phyloP scores from a whole-genome alignment of 2,329 filamentous ascomycete species.

The Blastomyces gilchristii region DNA sequence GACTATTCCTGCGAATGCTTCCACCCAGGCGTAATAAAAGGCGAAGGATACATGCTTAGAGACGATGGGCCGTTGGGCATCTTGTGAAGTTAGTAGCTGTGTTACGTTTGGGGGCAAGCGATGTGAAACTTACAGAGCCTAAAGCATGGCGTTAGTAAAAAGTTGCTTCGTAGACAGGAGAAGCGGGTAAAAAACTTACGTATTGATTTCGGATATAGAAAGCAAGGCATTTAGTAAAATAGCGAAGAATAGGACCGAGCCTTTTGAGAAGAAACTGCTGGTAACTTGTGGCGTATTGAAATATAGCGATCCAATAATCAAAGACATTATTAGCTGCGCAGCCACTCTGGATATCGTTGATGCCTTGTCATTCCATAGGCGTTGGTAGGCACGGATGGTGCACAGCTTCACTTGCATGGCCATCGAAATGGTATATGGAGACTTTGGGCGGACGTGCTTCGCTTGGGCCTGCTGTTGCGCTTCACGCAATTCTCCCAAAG shows the following conservation, averaged over 20 bases:
- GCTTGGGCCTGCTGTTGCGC: conserved; percentile 27
- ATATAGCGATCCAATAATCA: conserved; percentile 58
- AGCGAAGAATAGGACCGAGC: conserved; percentile 74
- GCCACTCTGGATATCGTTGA: conserved; percentile 56
- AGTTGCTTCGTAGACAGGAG: not conserved
- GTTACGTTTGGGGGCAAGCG: not conserved
- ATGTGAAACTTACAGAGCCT: conserved; percentile 18
- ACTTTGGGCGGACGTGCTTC: conserved; percentile 29
- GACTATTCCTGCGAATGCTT: conserved; percentile 76
- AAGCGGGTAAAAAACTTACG: conserved; percentile 10
- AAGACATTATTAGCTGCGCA: conserved; percentile 62
- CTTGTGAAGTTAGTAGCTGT: conserved; percentile 42
- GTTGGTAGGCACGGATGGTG: conserved; percentile 66
- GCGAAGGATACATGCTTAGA: conserved; percentile 85
- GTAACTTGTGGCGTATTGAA: conserved; percentile 52
- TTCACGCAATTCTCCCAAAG: conserved; percentile 24
- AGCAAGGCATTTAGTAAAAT: conserved; percentile 56
- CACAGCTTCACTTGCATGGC: conserved; percentile 70
- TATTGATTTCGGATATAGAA: conserved; percentile 61
- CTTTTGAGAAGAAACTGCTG: conserved; percentile 64
- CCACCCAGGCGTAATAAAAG: conserved; percentile 79
- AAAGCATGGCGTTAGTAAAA: not conserved
- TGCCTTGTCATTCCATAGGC: conserved; percentile 64
- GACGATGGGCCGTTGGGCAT: conserved; percentile 81
- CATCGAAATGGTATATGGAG: conserved; percentile 69